Percentiles rank a stretch among this genome's conserved stretches.
These are phyloP conservation scores for Candida alai DNA, from an alignment of 805 yeast genomes.

Conservation along the genomic window DNA sequence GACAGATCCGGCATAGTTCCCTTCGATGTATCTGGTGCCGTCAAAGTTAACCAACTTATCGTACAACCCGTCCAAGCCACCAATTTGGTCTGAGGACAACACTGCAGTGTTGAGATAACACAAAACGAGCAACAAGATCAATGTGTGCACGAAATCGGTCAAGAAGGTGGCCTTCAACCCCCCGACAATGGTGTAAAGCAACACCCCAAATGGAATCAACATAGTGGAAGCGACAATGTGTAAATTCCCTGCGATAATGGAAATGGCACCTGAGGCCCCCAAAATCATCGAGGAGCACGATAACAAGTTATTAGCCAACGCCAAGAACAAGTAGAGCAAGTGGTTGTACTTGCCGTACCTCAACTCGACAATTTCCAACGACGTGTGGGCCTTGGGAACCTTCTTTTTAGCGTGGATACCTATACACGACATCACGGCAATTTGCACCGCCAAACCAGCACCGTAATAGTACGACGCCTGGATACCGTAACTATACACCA, in stretches of 20 bases:
- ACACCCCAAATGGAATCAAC: constrained; percentile 35
- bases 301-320: constrained; percentile 21
- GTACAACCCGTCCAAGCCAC: constrained; percentile 27
- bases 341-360: constrained; percentile 24
- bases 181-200: constrained; percentile 46
- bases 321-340: constrained; percentile 21
- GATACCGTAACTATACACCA: constrained; percentile 24
- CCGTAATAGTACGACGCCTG: constrained; percentile 22
- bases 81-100: constrained; percentile 20
- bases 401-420: constrained; percentile 27
- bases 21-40: constrained; percentile 22
- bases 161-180: constrained; percentile 51
- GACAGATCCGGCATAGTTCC: constrained; percentile 31
- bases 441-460: constrained; percentile 25
- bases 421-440: constrained; percentile 20
- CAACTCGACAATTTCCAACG: constrained; percentile 25
- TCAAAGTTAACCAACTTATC: constrained; percentile 17
- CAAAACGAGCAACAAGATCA: constrained; percentile 21
- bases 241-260: constrained; percentile 24
- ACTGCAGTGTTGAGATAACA: constrained; percentile 25
- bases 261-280: constrained; percentile 25
- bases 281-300: constrained; percentile 26
- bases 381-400: constrained; percentile 26
- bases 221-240: constrained; percentile 24
- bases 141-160: constrained; percentile 39